Conservation (phyloP, 1,139 yeast genomes). For the Diutina catenulata region DNA sequence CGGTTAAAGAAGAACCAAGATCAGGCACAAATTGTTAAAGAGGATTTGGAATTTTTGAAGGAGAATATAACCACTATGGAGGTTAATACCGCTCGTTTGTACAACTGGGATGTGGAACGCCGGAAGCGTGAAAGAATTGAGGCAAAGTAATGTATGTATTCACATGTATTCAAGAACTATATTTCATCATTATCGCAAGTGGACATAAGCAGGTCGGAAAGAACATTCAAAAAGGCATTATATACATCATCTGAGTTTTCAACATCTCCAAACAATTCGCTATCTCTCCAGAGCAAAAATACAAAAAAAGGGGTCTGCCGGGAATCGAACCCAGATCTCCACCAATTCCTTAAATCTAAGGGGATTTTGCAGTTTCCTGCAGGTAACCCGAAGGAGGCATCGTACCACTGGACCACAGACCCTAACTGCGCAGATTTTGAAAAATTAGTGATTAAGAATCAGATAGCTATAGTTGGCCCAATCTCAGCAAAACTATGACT, state of each 20-base stretch:
- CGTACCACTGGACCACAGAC: conserved; percentile 3
- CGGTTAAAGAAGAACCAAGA: conserved; percentile 55
- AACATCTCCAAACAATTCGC: no score
- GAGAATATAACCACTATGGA: conserved; percentile 97
- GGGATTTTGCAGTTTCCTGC: background rate
- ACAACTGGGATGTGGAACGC: conserved; percentile 92
- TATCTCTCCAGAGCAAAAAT: background rate
- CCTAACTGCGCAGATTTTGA: background rate
- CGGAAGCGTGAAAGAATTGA: conserved; percentile 23
- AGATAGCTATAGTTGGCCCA: background rate
- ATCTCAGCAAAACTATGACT: no score
- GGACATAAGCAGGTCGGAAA: no score
- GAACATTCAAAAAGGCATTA: no score
- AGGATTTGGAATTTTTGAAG: conserved; percentile 79
- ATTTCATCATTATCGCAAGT: no score
- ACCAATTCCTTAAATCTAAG: no score
- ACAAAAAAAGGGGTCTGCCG: background rate
- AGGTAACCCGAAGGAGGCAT: conserved; percentile 1
- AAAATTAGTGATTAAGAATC: background rate
- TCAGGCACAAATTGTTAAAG: conserved; percentile 51
- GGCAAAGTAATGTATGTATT: no score
- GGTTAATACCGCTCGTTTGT: conserved; percentile 89
- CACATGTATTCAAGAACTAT: no score
- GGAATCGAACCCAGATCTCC: conserved; percentile 1
- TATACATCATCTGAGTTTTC: no score